A percentile compares a stretch with the other conserved stretches of the same genome.
Evolutionary conservation across 139 green algal genomes (phyloP).

Genomic region (Tetraselmis striata): DNA sequence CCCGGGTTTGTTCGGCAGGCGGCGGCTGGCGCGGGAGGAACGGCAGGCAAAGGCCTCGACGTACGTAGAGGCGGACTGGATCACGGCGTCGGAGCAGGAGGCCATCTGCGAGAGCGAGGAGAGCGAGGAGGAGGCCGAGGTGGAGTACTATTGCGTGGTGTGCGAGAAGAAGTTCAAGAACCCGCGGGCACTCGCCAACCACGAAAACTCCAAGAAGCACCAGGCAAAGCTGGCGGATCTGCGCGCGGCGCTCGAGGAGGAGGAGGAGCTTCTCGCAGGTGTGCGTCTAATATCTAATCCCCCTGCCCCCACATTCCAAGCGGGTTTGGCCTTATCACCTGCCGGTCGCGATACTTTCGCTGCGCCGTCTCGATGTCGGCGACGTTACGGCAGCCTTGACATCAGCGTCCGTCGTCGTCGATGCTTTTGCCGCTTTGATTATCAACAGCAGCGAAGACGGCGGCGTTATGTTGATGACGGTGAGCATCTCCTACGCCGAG

Average conservation of each 20-base stretch:
- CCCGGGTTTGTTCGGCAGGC: no score
- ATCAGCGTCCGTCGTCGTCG: no score
- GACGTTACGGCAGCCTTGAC: no score
- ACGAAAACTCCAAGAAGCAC: constrained; percentile 81
- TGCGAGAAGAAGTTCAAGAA: constrained; percentile 90
- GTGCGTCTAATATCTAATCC: no score
- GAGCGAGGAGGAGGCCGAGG: constrained; percentile 28
- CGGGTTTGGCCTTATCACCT: no score
- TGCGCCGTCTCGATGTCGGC: no score
- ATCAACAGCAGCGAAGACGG: no score
- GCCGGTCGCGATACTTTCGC: no score
- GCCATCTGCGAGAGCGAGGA: constrained; percentile 15
- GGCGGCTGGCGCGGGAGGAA: constrained; percentile 27
- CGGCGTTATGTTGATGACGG: no score
- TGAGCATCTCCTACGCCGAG: no score
- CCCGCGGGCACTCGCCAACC: constrained; percentile 71
- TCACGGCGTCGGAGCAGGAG: constrained; percentile 12
- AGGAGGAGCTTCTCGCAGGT: constrained; percentile 32
- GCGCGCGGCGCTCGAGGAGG: constrained; percentile 40
- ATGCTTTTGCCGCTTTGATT: no score
- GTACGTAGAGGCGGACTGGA: constrained; percentile 42
- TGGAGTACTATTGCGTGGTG: constrained; percentile 68
- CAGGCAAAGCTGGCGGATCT: constrained; percentile 38
- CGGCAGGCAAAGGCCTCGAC: constrained; percentile 19
- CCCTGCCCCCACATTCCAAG: no score